These are phyloP conservation scores for Thraustochytrium striatum DNA, from an alignment of 352 stramenopile species.

Conservation along the genomic window DNA sequence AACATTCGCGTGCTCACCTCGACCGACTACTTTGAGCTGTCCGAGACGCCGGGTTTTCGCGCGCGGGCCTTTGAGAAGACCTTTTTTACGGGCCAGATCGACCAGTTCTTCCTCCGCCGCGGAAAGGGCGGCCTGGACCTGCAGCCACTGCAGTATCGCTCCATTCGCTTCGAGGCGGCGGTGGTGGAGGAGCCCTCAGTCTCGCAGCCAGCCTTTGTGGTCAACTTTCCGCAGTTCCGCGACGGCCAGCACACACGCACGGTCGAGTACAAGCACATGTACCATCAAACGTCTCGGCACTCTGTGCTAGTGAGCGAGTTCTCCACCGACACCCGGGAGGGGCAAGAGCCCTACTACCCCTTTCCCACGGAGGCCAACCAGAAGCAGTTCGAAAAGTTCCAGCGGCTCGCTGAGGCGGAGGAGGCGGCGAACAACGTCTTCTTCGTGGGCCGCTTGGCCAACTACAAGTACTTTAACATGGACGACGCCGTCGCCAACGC, in stretches of 20 bases:
- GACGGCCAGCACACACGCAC: conserved; percentile 41
- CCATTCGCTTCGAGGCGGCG: conserved; percentile 34
- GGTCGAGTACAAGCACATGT: conserved; percentile 51
- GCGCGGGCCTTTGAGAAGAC: conserved; percentile 40
- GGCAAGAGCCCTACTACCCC: conserved; percentile 60
- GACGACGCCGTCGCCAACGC: conserved; percentile 68
- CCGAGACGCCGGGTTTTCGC: not conserved
- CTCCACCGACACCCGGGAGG: conserved; percentile 31
- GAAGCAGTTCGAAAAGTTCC: conserved; percentile 62
- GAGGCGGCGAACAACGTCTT: conserved; percentile 55
- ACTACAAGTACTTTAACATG: conserved; percentile 80
- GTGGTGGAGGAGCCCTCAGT: not conserved
- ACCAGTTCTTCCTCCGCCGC: conserved; percentile 43
- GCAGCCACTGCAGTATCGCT: conserved; percentile 42
- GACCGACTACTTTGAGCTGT: conserved; percentile 61
- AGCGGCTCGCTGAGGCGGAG: conserved; percentile 59
- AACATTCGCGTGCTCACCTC: conserved; percentile 60
- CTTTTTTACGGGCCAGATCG: conserved; percentile 48
- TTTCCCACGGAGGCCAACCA: conserved; percentile 51
- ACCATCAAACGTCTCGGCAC: conserved; percentile 52
- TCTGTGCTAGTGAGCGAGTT: conserved; percentile 56
- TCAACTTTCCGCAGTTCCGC: conserved; percentile 47
- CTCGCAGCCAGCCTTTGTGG: conserved; percentile 32
- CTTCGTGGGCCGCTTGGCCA: conserved; percentile 67
- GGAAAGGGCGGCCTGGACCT: not conserved